Evolutionary conservation across 164 flowering plant species (phyloP).

Genomic region (Saururus chinensis): DNA sequence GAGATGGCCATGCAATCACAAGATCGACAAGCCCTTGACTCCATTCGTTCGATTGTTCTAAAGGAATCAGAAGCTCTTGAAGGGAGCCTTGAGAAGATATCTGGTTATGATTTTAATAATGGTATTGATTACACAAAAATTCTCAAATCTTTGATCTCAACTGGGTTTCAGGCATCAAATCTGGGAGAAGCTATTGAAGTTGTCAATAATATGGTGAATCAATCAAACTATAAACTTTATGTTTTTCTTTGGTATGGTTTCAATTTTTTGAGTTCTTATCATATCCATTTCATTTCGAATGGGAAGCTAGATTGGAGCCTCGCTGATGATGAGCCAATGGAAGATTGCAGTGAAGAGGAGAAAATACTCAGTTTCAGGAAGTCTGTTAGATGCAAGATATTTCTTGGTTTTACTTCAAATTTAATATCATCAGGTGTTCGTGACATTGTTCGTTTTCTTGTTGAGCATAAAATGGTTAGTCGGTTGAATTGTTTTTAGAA

Average conservation of each 20-base stretch:
- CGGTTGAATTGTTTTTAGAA: neutral
- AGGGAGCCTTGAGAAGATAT: constrained; percentile 39
- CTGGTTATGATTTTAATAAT: constrained; percentile 81
- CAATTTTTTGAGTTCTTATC: neutral
- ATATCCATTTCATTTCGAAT: constrained; percentile 4
- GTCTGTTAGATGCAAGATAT: constrained; percentile 67
- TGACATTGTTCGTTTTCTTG: constrained; percentile 74
- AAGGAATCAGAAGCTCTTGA: constrained; percentile 57
- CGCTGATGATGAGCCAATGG: constrained; percentile 41
- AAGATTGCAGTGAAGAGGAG: constrained; percentile 65
- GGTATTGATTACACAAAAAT: constrained; percentile 62
- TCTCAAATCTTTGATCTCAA: constrained; percentile 49
- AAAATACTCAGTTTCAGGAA: constrained; percentile 35
- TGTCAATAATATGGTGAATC: constrained; percentile 71
- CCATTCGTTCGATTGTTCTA: constrained; percentile 35
- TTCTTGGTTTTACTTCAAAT: constrained; percentile 92
- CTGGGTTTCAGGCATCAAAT: constrained; percentile 95
- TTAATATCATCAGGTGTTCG: constrained; percentile 87
- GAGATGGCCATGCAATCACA: neutral
- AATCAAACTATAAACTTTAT: neutral
- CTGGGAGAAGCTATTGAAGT: constrained; percentile 80
- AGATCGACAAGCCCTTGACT: constrained; percentile 11
- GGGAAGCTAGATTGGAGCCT: constrained; percentile 86
- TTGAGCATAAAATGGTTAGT: constrained; percentile 82
- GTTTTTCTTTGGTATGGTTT: neutral